A percentile compares a stretch with the other conserved stretches of the same genome.
Conservation (phyloP, 2,329 filamentous ascomycete genomes). For the Aspergillus fischeri region DNA sequence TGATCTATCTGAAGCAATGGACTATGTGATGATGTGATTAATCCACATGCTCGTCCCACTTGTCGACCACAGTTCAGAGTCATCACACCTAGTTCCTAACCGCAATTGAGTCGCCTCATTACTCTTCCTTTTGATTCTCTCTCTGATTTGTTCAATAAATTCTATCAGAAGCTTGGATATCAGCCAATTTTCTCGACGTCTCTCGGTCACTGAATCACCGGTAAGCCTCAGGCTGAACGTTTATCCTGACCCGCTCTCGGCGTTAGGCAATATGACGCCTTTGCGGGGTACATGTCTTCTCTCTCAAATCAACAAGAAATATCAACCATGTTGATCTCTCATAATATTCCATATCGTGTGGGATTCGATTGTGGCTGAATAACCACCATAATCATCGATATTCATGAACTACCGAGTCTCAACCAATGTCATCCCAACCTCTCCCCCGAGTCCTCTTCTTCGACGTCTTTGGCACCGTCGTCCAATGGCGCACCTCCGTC, state of each 20-base stretch:
- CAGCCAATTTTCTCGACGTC: too few relatives aligned
- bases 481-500: constrained; percentile 71
- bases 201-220: not conserved
- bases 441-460: constrained; percentile 29
- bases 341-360: not conserved
- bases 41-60: not conserved
- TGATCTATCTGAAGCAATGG: constrained; percentile 9
- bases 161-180: not conserved
- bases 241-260: not conserved
- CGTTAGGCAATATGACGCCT: not conserved
- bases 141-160: not conserved
- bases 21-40: constrained; percentile 17
- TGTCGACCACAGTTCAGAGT: not conserved
- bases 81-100: not conserved
- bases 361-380: not conserved
- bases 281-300: not conserved
- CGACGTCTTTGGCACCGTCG: constrained; percentile 55
- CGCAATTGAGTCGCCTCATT: not conserved
- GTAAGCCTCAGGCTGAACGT: not conserved
- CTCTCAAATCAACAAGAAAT: not conserved
- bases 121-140: not conserved
- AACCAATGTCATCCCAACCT: not conserved
- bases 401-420: not conserved
- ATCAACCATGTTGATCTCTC: constrained; percentile 19
- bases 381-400: too few relatives aligned